phyloP scores from a whole-genome alignment of 1,284 basidiomycete genomes.

The Sporisorium reilianum region DNA sequence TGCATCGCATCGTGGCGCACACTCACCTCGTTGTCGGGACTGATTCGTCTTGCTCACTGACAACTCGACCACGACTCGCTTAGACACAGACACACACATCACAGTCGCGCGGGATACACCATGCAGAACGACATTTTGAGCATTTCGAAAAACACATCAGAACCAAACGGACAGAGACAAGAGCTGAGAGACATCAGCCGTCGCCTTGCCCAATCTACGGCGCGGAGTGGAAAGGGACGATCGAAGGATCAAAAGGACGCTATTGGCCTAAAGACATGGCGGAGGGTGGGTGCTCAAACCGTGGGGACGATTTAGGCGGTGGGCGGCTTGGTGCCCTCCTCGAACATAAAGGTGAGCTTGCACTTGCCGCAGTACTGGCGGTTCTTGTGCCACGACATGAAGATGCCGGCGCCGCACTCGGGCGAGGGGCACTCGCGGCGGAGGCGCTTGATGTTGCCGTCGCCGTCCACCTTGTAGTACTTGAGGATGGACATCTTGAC shows the following conservation, averaged over 20 bases:
- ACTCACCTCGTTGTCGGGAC: too few relatives aligned
- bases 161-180: not conserved
- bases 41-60: not conserved
- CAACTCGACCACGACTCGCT: not conserved
- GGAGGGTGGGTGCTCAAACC: not conserved
- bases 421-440: slow-evolving; percentile 88
- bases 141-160: slow-evolving; percentile 19
- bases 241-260: slow-evolving; percentile 24
- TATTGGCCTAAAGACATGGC: slow-evolving; percentile 39
- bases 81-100: not conserved
- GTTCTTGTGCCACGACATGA: slow-evolving; percentile 69
- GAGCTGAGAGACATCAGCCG: slow-evolving; percentile 23
- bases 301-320: slow-evolving; percentile 43
- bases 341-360: slow-evolving; percentile 70
- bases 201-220: too few relatives aligned
- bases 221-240: too few relatives aligned
- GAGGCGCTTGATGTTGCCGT: slow-evolving; percentile 99
- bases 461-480: slow-evolving; percentile 99
- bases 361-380: slow-evolving; percentile 70
- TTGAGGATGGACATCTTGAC: slow-evolving; percentile 99
- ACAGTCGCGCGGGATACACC: slow-evolving; percentile 13
- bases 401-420: slow-evolving; percentile 68
- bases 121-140: slow-evolving; percentile 44
- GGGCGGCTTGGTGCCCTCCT: slow-evolving; percentile 66
- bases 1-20: not conserved